Conservation (phyloP, 2,329 filamentous ascomycete species). For the Talaromyces funiculosus region DNA sequence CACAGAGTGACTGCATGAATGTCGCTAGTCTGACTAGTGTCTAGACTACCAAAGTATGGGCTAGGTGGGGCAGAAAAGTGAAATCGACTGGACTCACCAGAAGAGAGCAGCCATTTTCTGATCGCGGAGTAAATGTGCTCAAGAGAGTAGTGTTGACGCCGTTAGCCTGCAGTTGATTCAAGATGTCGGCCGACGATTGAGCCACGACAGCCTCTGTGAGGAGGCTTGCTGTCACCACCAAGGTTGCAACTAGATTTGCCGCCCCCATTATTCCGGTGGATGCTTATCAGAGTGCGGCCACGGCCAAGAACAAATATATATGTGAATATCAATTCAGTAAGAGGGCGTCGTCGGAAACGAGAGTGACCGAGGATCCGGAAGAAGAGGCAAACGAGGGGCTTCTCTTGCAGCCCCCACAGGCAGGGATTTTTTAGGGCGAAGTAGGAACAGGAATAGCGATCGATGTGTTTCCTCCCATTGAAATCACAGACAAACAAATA, state of each 20-base stretch:
- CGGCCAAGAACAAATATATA: neutral
- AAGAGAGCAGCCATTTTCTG: neutral
- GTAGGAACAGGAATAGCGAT: neutral
- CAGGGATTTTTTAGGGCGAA: neutral
- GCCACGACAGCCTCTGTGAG: neutral
- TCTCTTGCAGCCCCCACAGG: neutral
- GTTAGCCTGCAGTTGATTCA: slow-evolving; percentile 5
- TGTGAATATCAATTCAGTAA: neutral
- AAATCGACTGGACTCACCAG: neutral
- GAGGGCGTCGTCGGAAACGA: neutral
- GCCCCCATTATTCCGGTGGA: neutral
- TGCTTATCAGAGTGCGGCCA: neutral
- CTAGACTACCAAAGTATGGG: neutral
- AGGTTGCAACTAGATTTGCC: neutral
- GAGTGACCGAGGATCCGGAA: neutral
- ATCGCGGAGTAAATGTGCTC: neutral
- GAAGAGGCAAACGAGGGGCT: neutral
- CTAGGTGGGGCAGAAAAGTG: neutral
- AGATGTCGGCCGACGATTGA: slow-evolving; percentile 1
- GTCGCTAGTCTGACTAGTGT: neutral
- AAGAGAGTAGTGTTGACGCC: slow-evolving; percentile 1
- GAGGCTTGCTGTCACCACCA: slow-evolving; percentile 2
- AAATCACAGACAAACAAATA: neutral
- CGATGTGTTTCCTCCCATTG: neutral
- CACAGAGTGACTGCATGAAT: neutral